phyloP scores from a whole-genome alignment of 768 basidiomycete genomes.

The Crassisporium funariophilum region DNA sequence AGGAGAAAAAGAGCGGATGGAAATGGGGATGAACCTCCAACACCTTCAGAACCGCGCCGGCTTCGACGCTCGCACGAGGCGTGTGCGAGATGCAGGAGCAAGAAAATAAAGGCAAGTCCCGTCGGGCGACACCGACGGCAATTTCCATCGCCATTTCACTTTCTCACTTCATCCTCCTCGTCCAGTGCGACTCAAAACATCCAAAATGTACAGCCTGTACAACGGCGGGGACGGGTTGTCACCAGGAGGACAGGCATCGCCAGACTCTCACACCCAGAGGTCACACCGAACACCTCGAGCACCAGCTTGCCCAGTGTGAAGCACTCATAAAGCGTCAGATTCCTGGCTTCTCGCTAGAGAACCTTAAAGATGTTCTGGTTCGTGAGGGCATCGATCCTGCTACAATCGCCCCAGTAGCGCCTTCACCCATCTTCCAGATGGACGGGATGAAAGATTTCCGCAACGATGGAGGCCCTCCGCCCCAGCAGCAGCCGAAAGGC shows the following conservation, averaged over 20 bases:
- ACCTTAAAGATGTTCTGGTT: slow-evolving; percentile 63
- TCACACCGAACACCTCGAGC: slow-evolving; percentile 81
- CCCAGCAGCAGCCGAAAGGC: slow-evolving; percentile 34
- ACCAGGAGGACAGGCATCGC: slow-evolving; percentile 87
- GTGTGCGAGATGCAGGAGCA: slow-evolving; percentile 90
- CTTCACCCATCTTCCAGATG: slow-evolving; percentile 35
- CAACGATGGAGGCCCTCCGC: slow-evolving; percentile 30
- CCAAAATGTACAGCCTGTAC: slow-evolving; percentile 85
- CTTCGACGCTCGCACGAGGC: slow-evolving; percentile 89
- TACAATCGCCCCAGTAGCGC: slow-evolving; percentile 24
- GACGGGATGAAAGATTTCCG: slow-evolving; percentile 34
- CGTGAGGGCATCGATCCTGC: slow-evolving; percentile 67
- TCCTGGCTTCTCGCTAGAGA: slow-evolving; percentile 65
- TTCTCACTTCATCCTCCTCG: slow-evolving; percentile 28
- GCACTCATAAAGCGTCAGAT: slow-evolving; percentile 76
- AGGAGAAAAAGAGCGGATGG: slow-evolving; percentile 60
- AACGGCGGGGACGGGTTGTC: slow-evolving; percentile 75
- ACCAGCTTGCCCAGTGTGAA: slow-evolving; percentile 76
- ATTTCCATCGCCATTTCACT: slow-evolving; percentile 61
- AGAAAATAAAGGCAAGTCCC: slow-evolving; percentile 91
- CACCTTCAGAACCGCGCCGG: slow-evolving; percentile 73
- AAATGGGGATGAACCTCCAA: slow-evolving; percentile 52
- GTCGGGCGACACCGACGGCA: slow-evolving; percentile 80
- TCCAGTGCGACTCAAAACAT: slow-evolving; percentile 88
- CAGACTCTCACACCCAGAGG: slow-evolving; percentile 86